Base-by-base conservation (phyloP, 73 alveolate species). In the Paramecium tetraurelia region DNA sequence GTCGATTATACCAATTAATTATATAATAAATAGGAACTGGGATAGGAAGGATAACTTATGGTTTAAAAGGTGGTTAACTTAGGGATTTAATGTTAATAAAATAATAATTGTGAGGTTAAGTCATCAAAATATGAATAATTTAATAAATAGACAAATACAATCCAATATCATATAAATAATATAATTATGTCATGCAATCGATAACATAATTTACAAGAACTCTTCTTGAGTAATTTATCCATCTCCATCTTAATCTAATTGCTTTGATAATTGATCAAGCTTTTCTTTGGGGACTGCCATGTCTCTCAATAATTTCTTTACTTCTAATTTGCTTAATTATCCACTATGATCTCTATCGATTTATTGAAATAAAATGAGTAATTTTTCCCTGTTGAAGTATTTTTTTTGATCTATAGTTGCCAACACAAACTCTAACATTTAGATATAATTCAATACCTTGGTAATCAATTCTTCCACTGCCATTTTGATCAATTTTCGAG, bases 281-380 rank as follows among this genome's bases (percentile, higher is more conserved):
- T 80, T 80, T 80, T 40, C 90, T 80, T 22, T 10, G 4, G 76
- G 70, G 1, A 80, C 35, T 80, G 44, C 43, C 90, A 80, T 80
- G n/a, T 80, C 90, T 20, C 90, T 80, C 2, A 80, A 48, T 80
- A 80, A 18, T 80, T 80, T 80, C 44, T 31, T 31, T 0, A 80
- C 46, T 80, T 80, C 90, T 44, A 27, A 27, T 80, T 48, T 80
- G 6, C 76, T 44, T 27, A 80, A 46, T 22, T 40, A 80, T 24
- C 90, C 90, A 80, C 90, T 80, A 80, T 80, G 90, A 80, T 80
- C 90, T 48, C 75, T 80, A 9, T 80, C 90, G 24, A 80, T 41
- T 24, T 48, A 44, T 41, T 41, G 24, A 48, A 80, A 80, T 80
- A 80, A 5, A 8, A 8, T 40, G 1, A 22, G 46, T 11, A 80